Conservation (phyloP, 2,329 filamentous ascomycete genomes). For the Erysiphe pulchra region DNA sequence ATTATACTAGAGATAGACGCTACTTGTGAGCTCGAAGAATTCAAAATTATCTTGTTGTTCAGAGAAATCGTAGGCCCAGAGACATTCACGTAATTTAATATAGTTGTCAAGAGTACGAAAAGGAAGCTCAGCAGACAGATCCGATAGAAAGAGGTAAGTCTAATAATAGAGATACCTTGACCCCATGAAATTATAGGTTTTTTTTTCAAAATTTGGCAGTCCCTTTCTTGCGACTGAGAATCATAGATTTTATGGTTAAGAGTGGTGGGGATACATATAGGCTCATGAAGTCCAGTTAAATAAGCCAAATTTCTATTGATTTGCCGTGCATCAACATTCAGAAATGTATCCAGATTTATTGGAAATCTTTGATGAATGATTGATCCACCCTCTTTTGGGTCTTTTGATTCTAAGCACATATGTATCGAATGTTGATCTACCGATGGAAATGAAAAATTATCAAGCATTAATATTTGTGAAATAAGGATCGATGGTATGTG, state of each 20-base stretch:
- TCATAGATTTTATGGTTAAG: background rate
- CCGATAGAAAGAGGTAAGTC: slow-evolving; percentile 5
- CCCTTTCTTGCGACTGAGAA: background rate
- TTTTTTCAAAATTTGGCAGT: background rate
- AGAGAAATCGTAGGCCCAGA: slow-evolving; percentile 11
- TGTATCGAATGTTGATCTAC: slow-evolving; percentile 20
- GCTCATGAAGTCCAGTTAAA: slow-evolving; percentile 16
- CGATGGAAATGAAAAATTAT: slow-evolving; percentile 14
- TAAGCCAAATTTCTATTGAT: slow-evolving; percentile 27
- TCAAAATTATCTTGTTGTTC: slow-evolving; percentile 12
- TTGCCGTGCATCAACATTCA: slow-evolving; percentile 24
- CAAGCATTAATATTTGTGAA: slow-evolving; percentile 18
- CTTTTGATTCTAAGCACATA: slow-evolving; percentile 20
- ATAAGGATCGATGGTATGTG: slow-evolving; percentile 22
- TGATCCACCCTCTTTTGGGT: slow-evolving; percentile 13
- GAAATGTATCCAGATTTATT: slow-evolving; percentile 22
- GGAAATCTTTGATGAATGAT: slow-evolving; percentile 19
- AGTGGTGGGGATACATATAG: slow-evolving; percentile 1
- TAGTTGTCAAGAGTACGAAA: background rate
- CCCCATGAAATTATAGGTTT: background rate
- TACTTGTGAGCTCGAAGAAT: slow-evolving; percentile 5
- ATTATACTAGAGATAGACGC: background rate
- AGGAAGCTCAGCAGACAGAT: slow-evolving; percentile 9
- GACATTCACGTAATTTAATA: slow-evolving; percentile 3
- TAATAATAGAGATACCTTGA: background rate